phyloP scores from a whole-genome alignment of 2,329 filamentous ascomycete genomes.

The Aureobasidium uvarum region DNA sequence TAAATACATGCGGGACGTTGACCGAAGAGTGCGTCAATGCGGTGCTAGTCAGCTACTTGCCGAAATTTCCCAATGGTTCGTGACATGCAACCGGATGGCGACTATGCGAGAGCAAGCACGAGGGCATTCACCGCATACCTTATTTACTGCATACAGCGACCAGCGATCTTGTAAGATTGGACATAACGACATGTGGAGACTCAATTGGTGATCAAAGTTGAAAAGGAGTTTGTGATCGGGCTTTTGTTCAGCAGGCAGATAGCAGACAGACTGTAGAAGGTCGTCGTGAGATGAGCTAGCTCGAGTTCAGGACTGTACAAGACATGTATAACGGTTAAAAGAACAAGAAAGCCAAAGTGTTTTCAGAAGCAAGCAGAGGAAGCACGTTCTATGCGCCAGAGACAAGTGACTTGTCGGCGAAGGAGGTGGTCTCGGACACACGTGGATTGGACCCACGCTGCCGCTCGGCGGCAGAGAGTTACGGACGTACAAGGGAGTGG shows the following conservation, averaged over 20 bases:
- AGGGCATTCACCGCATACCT: not conserved
- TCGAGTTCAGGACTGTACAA: not conserved
- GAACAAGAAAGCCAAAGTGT: not conserved
- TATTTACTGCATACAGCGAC: not conserved
- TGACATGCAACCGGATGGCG: not conserved
- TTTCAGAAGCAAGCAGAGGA: conserved; percentile 13
- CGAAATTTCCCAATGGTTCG: conserved; percentile 18
- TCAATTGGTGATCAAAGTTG: not conserved
- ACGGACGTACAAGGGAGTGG: conserved; percentile 12
- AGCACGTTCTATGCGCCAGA: conserved; percentile 8
- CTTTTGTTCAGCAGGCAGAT: not conserved
- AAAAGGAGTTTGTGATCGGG: not conserved
- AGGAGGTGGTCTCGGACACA: conserved; percentile 5
- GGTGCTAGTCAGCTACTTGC: conserved; percentile 6
- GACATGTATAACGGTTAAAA: not conserved
- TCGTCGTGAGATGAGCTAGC: not conserved
- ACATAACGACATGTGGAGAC: conserved; percentile 5
- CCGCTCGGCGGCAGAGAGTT: conserved; percentile 2
- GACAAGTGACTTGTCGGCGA: not conserved
- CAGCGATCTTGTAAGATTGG: not conserved
- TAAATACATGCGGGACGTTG: conserved; percentile 19
- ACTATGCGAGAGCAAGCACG: not conserved
- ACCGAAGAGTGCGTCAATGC: conserved; percentile 16
- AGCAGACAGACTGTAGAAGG: not conserved
- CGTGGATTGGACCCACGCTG: conserved; percentile 5